Evolutionary conservation across 305 asterid species (phyloP).

Genomic region (Fraxinus greggii): DNA sequence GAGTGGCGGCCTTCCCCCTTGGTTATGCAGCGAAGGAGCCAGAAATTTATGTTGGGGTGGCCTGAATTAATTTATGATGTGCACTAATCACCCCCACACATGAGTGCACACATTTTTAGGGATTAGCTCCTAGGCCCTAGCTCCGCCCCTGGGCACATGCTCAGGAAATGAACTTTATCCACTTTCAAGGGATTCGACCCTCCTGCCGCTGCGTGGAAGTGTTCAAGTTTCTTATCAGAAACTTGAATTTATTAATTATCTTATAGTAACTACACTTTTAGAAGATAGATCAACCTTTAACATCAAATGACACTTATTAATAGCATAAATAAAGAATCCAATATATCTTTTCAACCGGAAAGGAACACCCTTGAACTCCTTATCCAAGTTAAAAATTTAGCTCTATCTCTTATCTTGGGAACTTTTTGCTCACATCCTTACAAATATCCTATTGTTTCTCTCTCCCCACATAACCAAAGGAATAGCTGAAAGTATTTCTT

Average conservation of each 20-base stretch:
- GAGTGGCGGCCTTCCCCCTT: too few relatives aligned
- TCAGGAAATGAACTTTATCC: not conserved
- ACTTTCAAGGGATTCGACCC: slow-evolving; percentile 4
- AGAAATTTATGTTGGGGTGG: too few relatives aligned
- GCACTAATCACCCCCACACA: too few relatives aligned
- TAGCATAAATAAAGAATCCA: too few relatives aligned
- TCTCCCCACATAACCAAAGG: not conserved
- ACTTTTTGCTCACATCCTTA: not conserved
- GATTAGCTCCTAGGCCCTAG: too few relatives aligned
- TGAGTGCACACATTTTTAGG: too few relatives aligned
- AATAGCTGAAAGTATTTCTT: not conserved
- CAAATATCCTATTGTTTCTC: not conserved
- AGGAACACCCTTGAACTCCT: not conserved
- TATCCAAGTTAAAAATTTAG: not conserved
- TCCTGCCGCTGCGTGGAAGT: not conserved
- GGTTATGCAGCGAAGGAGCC: too few relatives aligned
- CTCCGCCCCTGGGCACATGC: not conserved
- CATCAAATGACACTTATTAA: not conserved
- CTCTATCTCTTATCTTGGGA: not conserved
- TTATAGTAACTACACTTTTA: not conserved
- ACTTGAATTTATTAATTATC: not conserved
- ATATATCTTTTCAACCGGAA: not conserved
- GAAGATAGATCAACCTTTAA: not conserved
- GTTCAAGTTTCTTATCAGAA: too few relatives aligned
- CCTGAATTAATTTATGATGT: too few relatives aligned